A percentile compares a stretch with the other conserved stretches of the same genome.
These are phyloP conservation scores for Adansonia grandidieri DNA, from an alignment of 441 rosid genomes.

Conservation along the genomic window DNA sequence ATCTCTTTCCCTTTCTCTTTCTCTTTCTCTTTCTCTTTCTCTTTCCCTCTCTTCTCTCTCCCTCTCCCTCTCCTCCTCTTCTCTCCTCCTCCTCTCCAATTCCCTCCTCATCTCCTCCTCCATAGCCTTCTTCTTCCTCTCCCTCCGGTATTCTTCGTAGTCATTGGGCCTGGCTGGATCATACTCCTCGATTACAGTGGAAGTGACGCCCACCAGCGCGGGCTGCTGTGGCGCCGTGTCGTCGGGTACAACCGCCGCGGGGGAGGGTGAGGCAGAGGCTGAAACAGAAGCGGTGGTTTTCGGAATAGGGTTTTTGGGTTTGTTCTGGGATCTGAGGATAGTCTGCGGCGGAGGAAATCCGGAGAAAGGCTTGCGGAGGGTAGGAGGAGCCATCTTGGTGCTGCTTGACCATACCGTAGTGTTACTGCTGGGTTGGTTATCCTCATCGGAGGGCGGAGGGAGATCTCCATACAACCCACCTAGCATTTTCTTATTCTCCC, in stretches of 20 bases:
- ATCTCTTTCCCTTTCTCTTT: constrained; percentile 46
- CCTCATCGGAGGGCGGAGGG: constrained; percentile 94
- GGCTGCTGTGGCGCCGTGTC: constrained; percentile 45
- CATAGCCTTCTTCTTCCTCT: constrained; percentile 57
- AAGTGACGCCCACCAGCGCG: constrained; percentile 78
- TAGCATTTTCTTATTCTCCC: constrained; percentile 50
- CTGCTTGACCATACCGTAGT: constrained; percentile 84
- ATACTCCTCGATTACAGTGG: constrained; percentile 85
- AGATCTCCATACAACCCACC: constrained; percentile 98
- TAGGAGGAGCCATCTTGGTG: constrained; percentile 87
- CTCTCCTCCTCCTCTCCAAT: constrained; percentile 63
- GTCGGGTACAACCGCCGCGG: constrained; percentile 28
- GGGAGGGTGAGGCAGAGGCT: constrained; percentile 21
- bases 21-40: constrained; percentile 56
- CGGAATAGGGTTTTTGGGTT: constrained; percentile 47
- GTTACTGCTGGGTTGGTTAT: constrained; percentile 55
- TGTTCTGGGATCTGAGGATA: constrained; percentile 61
- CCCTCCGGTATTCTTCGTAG: constrained; percentile 67
- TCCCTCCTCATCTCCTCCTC: constrained; percentile 81
- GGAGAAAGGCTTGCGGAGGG: constrained; percentile 87
- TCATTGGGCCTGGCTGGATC: constrained; percentile 80
- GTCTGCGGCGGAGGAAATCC: constrained; percentile 65
- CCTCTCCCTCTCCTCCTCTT: constrained; percentile 69
- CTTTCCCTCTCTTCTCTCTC: constrained; percentile 58
- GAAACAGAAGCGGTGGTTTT: constrained; percentile 30